These are phyloP conservation scores for Suhomyces yuchorum DNA, from an alignment of 1,139 yeast species.

Conservation along the genomic window DNA sequence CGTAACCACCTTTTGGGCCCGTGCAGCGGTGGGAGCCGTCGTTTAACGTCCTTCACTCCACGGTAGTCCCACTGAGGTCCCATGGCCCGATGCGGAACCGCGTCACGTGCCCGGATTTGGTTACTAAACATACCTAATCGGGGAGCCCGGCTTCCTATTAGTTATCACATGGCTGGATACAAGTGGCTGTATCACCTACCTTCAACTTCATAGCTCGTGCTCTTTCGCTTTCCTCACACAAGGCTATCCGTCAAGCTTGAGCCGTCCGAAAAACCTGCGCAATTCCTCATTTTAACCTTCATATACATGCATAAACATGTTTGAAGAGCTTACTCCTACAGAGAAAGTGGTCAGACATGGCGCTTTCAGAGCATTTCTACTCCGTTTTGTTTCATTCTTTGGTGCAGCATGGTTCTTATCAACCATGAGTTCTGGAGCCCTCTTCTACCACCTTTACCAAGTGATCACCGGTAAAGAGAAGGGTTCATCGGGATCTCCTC, in stretches of 20 bases:
- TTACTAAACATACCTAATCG: neutral
- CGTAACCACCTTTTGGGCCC: too few species aligned
- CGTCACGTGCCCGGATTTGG: neutral
- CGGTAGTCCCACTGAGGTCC: too few species aligned
- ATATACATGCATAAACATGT: slow-evolving; percentile 14
- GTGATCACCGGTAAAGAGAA: slow-evolving; percentile 28
- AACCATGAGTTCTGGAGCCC: slow-evolving; percentile 28
- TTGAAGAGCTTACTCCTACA: slow-evolving; percentile 25
- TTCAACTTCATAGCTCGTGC: neutral
- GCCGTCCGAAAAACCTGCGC: neutral
- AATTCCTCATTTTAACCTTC: neutral
- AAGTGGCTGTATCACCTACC: neutral
- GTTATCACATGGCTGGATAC: neutral
- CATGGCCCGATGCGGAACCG: neutral
- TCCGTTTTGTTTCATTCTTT: slow-evolving; percentile 30
- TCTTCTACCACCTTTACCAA: slow-evolving; percentile 31
- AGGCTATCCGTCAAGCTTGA: neutral
- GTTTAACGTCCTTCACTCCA: too few species aligned
- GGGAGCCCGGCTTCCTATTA: neutral
- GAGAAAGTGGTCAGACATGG: slow-evolving; percentile 22
- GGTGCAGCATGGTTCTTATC: slow-evolving; percentile 34
- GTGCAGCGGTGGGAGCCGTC: too few species aligned
- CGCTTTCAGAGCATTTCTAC: slow-evolving; percentile 21
- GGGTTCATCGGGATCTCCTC: slow-evolving; percentile 15
- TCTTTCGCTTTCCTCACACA: neutral